Percentiles rank a stretch among this genome's conserved stretches.
Evolutionary conservation across 139 green algal genomes (phyloP).

Genomic region (Micromonas pusilla): DNA sequence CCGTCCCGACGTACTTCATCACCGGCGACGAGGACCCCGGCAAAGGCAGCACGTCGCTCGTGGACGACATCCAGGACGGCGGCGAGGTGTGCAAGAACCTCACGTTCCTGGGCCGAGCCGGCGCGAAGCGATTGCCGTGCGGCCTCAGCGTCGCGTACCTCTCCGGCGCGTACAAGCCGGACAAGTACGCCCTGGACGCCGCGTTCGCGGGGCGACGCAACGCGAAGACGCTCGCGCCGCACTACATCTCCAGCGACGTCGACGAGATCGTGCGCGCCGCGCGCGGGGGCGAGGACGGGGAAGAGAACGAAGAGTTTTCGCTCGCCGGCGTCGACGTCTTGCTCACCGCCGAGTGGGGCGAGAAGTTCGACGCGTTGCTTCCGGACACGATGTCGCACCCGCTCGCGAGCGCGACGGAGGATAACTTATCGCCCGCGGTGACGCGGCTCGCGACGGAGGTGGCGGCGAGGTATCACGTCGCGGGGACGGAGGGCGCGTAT

Average conservation of each 20-base stretch:
- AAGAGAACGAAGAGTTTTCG: no score
- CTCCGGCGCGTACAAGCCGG: not conserved
- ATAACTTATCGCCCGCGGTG: not conserved
- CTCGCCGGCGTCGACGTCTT: not conserved
- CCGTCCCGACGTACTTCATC: conserved; percentile 10
- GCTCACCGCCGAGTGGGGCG: not conserved
- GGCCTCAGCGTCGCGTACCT: not conserved
- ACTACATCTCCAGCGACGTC: not conserved
- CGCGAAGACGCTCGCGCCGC: not conserved
- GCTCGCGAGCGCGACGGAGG: not conserved
- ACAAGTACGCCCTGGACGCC: not conserved
- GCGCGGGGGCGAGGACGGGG: not conserved
- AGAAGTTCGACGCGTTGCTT: not conserved
- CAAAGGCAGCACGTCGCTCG: not conserved
- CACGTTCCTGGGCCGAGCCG: not conserved
- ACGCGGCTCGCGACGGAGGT: not conserved
- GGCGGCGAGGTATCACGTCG: not conserved
- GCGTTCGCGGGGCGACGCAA: not conserved
- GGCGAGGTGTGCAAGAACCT: conserved; percentile 7
- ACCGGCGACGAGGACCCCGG: not conserved
- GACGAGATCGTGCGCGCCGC: not conserved
- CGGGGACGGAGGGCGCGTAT: not conserved
- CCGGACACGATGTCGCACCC: not conserved
- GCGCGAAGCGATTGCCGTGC: not conserved
- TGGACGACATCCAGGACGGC: not conserved